These are phyloP conservation scores for Juncus inflexus DNA, from an alignment of 176 grass and related monocot genomes.

Conservation along the genomic window DNA sequence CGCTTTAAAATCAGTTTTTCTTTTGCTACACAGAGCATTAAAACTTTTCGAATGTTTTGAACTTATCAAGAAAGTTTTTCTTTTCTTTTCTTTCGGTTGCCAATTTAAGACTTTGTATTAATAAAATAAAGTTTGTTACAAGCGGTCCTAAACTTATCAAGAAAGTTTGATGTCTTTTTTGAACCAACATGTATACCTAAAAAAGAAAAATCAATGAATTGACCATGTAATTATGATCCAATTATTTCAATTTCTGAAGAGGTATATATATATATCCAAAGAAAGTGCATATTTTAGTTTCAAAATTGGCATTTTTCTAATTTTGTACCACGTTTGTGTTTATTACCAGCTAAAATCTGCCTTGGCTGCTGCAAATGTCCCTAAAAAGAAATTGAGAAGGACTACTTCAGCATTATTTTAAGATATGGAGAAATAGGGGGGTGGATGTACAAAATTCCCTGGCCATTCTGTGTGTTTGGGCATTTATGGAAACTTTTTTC, in stretches of 20 bases:
- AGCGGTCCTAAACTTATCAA: too few species aligned
- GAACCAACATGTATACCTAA: too few species aligned
- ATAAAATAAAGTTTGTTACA: neutral
- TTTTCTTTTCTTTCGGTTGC: too few species aligned
- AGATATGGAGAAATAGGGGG: neutral
- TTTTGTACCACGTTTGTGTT: neutral
- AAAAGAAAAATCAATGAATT: too few species aligned
- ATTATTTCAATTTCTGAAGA: too few species aligned
- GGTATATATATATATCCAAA: too few species aligned
- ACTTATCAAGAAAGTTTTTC: too few species aligned
- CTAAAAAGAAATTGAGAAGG: slow-evolving; percentile 17
- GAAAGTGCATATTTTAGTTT: neutral
- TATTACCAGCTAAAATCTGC: slow-evolving; percentile 18
- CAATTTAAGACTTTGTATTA: neutral
- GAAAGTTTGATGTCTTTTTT: too few species aligned
- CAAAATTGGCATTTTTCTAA: neutral
- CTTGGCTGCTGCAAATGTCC: slow-evolving; percentile 13
- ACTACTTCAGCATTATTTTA: slow-evolving; percentile 15
- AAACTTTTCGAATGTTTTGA: too few species aligned
- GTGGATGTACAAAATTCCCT: neutral
- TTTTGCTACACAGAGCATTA: too few species aligned
- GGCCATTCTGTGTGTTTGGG: slow-evolving; percentile 7
- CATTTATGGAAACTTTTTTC: neutral
- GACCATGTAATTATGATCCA: too few species aligned
- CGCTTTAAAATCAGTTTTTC: too few species aligned